Conservation (phyloP, 2,329 filamentous ascomycete species). For the Apiospora kogelbergensis region DNA sequence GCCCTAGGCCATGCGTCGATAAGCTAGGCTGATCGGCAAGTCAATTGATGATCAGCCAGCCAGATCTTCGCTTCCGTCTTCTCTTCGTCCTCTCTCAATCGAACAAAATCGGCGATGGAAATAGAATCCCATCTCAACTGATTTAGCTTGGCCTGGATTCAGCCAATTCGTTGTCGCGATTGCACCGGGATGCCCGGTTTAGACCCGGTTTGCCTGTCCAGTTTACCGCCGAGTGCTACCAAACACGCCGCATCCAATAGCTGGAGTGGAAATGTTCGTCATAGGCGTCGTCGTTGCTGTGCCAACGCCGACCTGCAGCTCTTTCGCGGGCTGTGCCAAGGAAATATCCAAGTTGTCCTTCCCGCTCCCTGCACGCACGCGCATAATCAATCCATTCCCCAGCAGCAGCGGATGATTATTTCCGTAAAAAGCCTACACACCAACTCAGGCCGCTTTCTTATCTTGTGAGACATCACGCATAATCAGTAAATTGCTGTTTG, state of each 20-base stretch:
- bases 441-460: background rate
- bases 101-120: background rate
- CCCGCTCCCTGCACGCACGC: conserved; percentile 7
- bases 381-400: conserved; percentile 9
- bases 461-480: background rate
- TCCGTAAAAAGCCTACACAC: conserved; percentile 22
- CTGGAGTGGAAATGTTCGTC: background rate
- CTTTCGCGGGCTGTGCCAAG: background rate
- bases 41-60: no score
- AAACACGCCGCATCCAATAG: background rate
- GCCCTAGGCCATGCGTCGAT: background rate
- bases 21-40: no score
- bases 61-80: no score
- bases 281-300: background rate
- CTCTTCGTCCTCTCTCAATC: background rate
- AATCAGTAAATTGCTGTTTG: background rate
- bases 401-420: conserved; percentile 21
- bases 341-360: background rate
- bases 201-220: background rate
- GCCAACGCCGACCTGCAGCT: background rate
- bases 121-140: background rate
- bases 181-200: background rate
- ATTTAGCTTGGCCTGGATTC: background rate
- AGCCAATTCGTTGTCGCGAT: background rate
- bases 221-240: background rate